phyloP scores from a whole-genome alignment of 345 rosid species.

The Bruguiera parviflora region DNA sequence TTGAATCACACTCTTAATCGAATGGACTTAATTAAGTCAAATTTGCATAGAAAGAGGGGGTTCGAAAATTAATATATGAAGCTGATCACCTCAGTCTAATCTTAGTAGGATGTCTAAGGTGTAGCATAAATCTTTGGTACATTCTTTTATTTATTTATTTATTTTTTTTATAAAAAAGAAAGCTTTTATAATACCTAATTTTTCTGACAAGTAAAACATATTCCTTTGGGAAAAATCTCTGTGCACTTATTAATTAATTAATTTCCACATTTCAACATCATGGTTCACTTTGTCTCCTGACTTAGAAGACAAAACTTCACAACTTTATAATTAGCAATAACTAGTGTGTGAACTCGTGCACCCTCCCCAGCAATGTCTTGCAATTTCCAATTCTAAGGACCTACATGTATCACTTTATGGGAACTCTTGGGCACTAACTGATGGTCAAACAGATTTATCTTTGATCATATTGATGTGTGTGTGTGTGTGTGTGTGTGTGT shows the following conservation, averaged over 20 bases:
- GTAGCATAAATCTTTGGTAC: too few relatives aligned
- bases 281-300: not conserved
- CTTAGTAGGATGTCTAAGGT: too few relatives aligned
- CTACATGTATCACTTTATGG: conserved; percentile 6
- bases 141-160: too few relatives aligned
- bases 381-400: conserved; percentile 6
- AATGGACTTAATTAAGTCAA: too few relatives aligned
- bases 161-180: too few relatives aligned
- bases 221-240: conserved; percentile 2
- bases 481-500: too few relatives aligned
- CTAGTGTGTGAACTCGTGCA: not conserved
- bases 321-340: not conserved
- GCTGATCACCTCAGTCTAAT: too few relatives aligned
- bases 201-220: conserved; percentile 15
- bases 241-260: not conserved
- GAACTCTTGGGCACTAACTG: not conserved
- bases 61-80: too few relatives aligned
- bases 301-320: not conserved
- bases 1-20: too few relatives aligned
- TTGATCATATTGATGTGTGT: too few relatives aligned
- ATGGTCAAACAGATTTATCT: too few relatives aligned
- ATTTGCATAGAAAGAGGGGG: too few relatives aligned
- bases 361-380: not conserved
- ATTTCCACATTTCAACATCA: not conserved
- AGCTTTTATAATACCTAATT: not conserved